Evolutionary conservation across 2,329 filamentous ascomycete genomes (phyloP).

Genomic region (Rutstroemia sp.): DNA sequence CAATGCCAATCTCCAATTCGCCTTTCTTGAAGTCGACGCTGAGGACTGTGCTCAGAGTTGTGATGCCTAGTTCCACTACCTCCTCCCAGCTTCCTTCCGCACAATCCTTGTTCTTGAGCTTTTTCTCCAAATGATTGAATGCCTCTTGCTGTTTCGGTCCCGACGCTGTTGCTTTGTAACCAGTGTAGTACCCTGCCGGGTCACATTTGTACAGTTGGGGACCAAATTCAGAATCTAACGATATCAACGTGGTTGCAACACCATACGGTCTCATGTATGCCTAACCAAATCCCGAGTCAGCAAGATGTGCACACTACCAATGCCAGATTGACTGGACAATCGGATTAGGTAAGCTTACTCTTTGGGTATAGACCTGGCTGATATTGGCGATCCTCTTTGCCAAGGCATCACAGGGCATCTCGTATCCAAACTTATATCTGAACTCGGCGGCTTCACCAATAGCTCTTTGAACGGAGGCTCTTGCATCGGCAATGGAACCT

Average conservation of each 20-base stretch:
- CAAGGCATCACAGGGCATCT: constrained; percentile 97
- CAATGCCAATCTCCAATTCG: constrained; percentile 96
- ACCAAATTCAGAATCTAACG: constrained; percentile 83
- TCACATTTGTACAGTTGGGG: constrained; percentile 98
- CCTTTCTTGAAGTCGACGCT: constrained; percentile 99
- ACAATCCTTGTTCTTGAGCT: constrained; percentile 97
- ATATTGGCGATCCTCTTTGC: constrained; percentile 98
- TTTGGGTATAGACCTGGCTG: constrained; percentile 97
- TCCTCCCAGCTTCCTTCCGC: constrained; percentile 94
- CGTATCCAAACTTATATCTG: constrained; percentile 96
- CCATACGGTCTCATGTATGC: constrained; percentile 98
- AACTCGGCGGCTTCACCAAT: constrained; percentile 96
- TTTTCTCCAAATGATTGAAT: constrained; percentile 97
- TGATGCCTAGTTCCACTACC: constrained; percentile 93
- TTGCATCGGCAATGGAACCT: constrained; percentile 93
- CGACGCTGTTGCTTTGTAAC: constrained; percentile 96
- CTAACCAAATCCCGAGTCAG: constrained; percentile 34
- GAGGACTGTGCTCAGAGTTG: constrained; percentile 87
- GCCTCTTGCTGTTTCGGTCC: constrained; percentile 98
- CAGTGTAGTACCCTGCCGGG: constrained; percentile 94
- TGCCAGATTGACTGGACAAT: constrained; percentile 25
- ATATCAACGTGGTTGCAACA: constrained; percentile 90
- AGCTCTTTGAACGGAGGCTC: constrained; percentile 86
- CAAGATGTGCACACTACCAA: constrained; percentile 11
- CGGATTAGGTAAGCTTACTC: constrained; percentile 49